phyloP scores from a whole-genome alignment of 1,139 yeast species.

The Sugiyamaella xylanicola region DNA sequence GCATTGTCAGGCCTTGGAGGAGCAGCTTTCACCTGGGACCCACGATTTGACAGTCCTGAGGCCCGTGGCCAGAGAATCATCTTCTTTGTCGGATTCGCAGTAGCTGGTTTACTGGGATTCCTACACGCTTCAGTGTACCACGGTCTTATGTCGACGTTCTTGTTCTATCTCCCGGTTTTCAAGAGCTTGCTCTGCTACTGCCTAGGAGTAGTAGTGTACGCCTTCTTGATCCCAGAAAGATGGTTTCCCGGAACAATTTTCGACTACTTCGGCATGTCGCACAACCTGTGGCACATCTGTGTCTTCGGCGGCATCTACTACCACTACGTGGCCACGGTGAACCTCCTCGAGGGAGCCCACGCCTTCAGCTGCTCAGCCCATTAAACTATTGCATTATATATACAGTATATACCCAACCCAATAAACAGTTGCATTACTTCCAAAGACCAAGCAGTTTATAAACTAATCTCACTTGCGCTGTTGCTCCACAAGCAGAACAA shows the following conservation, averaged over 20 bases:
- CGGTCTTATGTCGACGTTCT: conserved; percentile 56
- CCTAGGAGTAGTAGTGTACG: conserved; percentile 84
- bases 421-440: neutral
- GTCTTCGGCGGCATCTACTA: conserved; percentile 87
- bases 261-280: conserved; percentile 85
- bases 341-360: conserved; percentile 57
- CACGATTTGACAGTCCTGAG: conserved; percentile 84
- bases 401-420: neutral
- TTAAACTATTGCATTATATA: conserved; percentile 7
- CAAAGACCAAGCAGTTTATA: conserved; percentile 3
- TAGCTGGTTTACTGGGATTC: conserved; percentile 70
- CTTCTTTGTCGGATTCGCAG: conserved; percentile 81
- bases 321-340: conserved; percentile 75
- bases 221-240: conserved; percentile 86
- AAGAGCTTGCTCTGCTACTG: conserved; percentile 74
- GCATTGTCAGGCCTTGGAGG: conserved; percentile 70
- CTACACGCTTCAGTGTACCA: conserved; percentile 58
- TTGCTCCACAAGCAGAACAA: conserved; percentile 29
- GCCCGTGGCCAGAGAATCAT: conserved; percentile 75
- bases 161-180: conserved; percentile 61
- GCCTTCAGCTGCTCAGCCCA: conserved; percentile 31
- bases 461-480: conserved; percentile 10
- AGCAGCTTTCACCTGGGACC: conserved; percentile 83
- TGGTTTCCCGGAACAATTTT: conserved; percentile 57
- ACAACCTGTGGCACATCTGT: conserved; percentile 90